Conservation (phyloP, 106 monocot genomes). For the Gastrodia elata region DNA sequence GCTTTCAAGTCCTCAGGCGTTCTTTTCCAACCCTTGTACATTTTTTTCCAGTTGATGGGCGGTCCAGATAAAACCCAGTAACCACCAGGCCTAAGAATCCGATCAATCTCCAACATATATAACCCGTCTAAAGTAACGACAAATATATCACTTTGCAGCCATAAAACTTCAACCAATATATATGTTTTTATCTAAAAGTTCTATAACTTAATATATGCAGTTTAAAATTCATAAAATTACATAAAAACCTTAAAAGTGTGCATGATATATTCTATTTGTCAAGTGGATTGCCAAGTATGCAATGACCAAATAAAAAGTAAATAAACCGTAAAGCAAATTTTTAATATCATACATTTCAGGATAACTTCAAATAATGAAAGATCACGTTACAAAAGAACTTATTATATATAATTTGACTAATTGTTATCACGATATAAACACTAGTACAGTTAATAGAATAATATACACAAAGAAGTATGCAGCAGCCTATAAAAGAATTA, state of each 20-base stretch:
- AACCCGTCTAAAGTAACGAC: constrained; percentile 32
- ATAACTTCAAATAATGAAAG: background rate
- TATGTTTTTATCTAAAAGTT: background rate
- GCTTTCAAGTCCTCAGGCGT: constrained; percentile 36
- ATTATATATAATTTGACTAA: background rate
- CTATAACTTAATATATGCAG: background rate
- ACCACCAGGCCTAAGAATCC: constrained; percentile 71
- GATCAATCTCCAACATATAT: constrained; percentile 63
- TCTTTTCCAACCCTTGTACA: constrained; percentile 50
- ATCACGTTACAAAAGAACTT: background rate
- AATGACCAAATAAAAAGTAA: background rate
- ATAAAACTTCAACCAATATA: background rate
- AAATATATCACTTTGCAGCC: background rate
- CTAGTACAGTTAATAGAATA: background rate
- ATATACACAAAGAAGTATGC: background rate
- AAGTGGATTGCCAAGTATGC: background rate
- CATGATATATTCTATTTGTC: background rate
- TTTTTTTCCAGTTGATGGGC: constrained; percentile 61
- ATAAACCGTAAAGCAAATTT: background rate
- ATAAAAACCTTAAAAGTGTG: background rate
- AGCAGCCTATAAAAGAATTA: background rate
- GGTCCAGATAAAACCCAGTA: constrained; percentile 77
- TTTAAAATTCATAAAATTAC: background rate
- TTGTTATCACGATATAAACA: background rate
- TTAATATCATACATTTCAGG: background rate